A percentile compares a stretch with the other conserved stretches of the same genome.
Evolutionary conservation across 495 filamentous ascomycete genomes (phyloP).

Genomic region (Neurospora intermedia): DNA sequence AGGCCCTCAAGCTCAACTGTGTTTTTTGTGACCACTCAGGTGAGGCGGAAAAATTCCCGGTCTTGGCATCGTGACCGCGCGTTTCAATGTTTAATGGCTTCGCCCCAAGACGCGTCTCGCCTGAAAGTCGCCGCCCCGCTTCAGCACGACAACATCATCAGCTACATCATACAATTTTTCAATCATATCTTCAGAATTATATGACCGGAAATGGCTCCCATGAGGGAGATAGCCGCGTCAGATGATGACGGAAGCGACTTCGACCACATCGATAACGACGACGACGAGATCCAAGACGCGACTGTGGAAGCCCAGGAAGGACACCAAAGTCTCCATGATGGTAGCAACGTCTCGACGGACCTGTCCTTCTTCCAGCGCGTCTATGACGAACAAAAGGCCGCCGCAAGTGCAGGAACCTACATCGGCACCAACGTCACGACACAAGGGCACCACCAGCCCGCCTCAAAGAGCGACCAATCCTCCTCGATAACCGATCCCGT

Average conservation of each 20-base stretch:
- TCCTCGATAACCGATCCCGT: conserved; percentile 13
- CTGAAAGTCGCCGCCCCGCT: background rate
- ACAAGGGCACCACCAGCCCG: background rate
- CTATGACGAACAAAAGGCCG: conserved; percentile 12
- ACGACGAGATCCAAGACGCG: conserved; percentile 1
- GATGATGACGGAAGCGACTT: conserved; percentile 21
- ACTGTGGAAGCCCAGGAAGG: background rate
- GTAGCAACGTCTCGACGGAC: conserved; percentile 17
- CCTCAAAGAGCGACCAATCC: background rate
- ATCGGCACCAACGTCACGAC: background rate
- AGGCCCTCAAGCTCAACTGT: background rate
- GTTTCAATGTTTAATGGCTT: background rate
- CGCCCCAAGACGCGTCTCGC: background rate
- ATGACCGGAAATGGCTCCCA: conserved; percentile 8
- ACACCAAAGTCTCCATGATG: background rate
- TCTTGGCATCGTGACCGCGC: background rate
- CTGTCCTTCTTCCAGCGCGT: conserved; percentile 19
- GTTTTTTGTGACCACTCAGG: background rate
- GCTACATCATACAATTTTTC: background rate
- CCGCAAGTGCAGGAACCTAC: background rate
- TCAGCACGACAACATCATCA: background rate
- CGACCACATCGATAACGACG: conserved; percentile 2
- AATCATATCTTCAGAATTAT: background rate
- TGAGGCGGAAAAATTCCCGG: background rate
- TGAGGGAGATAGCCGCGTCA: conserved; percentile 21